These are phyloP conservation scores for Baudoinia panamericana DNA, from an alignment of 495 filamentous ascomycete genomes.

Conservation along the genomic window DNA sequence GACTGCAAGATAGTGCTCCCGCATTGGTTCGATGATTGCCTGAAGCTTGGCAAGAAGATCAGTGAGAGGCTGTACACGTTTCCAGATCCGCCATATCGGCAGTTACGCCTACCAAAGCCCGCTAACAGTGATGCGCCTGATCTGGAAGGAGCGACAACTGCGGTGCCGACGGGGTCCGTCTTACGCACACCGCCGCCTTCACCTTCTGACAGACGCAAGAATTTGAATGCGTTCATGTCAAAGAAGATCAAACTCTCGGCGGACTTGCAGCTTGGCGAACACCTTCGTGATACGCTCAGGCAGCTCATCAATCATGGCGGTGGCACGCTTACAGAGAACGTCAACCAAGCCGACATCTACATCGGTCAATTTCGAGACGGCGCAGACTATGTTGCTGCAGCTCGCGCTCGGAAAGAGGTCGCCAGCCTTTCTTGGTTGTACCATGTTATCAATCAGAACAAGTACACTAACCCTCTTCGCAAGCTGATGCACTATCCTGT, in stretches of 20 bases:
- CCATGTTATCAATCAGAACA: constrained; percentile 72
- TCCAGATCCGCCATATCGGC: constrained; percentile 67
- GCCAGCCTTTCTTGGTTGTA: constrained; percentile 92
- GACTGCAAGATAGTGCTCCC: constrained; percentile 78
- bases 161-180: constrained; percentile 42
- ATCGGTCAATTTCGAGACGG: constrained; percentile 82
- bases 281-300: constrained; percentile 51
- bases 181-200: constrained; percentile 17
- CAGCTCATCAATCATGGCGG: constrained; percentile 55
- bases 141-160: constrained; percentile 60
- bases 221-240: constrained; percentile 42
- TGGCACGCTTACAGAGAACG: constrained; percentile 50
- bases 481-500: constrained; percentile 83
- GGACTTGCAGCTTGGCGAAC: constrained; percentile 57
- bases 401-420: constrained; percentile 61
- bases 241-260: constrained; percentile 44
- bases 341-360: constrained; percentile 65
- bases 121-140: constrained; percentile 32
- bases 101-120: background rate
- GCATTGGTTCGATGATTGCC: constrained; percentile 97
- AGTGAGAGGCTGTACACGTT: constrained; percentile 76
- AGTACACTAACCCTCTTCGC: constrained; percentile 69
- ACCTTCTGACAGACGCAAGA: constrained; percentile 20
- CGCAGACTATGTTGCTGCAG: constrained; percentile 59
- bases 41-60: constrained; percentile 78